Evolutionary conservation across 1,284 basidiomycete genomes (phyloP).

Genomic region (Trametes hirsuta): DNA sequence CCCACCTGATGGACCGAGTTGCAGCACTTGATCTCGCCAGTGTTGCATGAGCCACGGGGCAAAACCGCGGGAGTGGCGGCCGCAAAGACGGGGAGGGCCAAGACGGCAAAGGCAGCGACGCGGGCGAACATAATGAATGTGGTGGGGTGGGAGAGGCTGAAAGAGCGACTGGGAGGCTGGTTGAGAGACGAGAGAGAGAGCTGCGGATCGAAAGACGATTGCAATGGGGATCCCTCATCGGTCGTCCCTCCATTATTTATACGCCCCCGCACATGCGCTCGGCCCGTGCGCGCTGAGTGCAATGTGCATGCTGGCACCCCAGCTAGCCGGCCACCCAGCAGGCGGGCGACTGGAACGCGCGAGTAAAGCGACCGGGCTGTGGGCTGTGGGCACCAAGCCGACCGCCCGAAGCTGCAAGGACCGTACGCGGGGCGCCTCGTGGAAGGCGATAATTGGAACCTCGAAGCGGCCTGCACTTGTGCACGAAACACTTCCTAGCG

Average conservation of each 20-base stretch:
- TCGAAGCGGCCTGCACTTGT: no score
- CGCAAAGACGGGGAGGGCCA: slow-evolving; percentile 32
- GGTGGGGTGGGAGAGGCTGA: slow-evolving; percentile 11
- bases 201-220: slow-evolving; percentile 16
- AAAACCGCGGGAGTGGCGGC: slow-evolving; percentile 24
- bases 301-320: no score
- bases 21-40: slow-evolving; percentile 37
- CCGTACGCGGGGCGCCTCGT: no score
- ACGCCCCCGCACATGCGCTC: neutral
- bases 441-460: no score
- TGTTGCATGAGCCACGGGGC: slow-evolving; percentile 31
- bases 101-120: slow-evolving; percentile 23
- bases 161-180: slow-evolving; percentile 22
- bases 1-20: slow-evolving; percentile 29
- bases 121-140: slow-evolving; percentile 27
- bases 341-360: no score
- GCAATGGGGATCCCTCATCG: slow-evolving; percentile 15
- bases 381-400: no score
- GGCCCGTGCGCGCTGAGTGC: slow-evolving; percentile 6
- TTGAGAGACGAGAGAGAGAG: slow-evolving; percentile 8
- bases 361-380: no score
- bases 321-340: no score
- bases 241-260: slow-evolving; percentile 14
- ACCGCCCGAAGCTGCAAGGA: no score
- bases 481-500: no score